Percentiles rank a stretch among this genome's conserved stretches.
These are phyloP conservation scores for Wickerhamiella domercqiae DNA, from an alignment of 805 yeast genomes.

Conservation along the genomic window DNA sequence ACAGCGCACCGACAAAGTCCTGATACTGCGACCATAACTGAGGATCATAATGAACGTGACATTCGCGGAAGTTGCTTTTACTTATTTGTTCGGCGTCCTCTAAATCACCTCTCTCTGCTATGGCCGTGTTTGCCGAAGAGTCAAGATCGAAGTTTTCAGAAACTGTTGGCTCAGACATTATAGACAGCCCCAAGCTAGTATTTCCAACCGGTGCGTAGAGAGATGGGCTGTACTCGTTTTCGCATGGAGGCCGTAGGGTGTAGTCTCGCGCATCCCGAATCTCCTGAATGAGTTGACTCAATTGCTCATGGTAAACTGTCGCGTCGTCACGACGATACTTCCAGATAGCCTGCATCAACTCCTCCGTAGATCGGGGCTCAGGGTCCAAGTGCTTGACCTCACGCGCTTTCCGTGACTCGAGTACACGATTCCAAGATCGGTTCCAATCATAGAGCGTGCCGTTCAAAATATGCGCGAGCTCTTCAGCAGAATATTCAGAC, in stretches of 20 bases:
- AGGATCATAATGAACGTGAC: slow-evolving; percentile 10
- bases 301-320: not conserved
- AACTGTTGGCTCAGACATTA: not conserved
- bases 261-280: slow-evolving; percentile 12
- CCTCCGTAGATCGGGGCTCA: not conserved
- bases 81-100: not conserved
- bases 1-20: slow-evolving; percentile 5
- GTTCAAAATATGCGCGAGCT: slow-evolving; percentile 8
- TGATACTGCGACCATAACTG: slow-evolving; percentile 10
- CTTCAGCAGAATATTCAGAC: slow-evolving; percentile 1
- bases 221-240: slow-evolving; percentile 3
- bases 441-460: slow-evolving; percentile 15
- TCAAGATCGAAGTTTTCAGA: not conserved
- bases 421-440: slow-evolving; percentile 10
- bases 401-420: slow-evolving; percentile 9
- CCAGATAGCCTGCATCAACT: not conserved
- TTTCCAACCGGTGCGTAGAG: not conserved
- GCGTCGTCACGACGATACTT: not conserved
- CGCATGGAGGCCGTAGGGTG: slow-evolving; percentile 11
- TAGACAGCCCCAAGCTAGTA: not conserved
- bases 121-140: not conserved
- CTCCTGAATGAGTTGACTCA: slow-evolving; percentile 9
- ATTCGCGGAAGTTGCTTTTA: not conserved
- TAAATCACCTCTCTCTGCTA: not conserved
- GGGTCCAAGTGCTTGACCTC: not conserved